Evolutionary conservation across 805 yeast genomes (phyloP), one percentile per base, ranked within the genome.

Genomic region (Limtongia smithiae): DNA sequence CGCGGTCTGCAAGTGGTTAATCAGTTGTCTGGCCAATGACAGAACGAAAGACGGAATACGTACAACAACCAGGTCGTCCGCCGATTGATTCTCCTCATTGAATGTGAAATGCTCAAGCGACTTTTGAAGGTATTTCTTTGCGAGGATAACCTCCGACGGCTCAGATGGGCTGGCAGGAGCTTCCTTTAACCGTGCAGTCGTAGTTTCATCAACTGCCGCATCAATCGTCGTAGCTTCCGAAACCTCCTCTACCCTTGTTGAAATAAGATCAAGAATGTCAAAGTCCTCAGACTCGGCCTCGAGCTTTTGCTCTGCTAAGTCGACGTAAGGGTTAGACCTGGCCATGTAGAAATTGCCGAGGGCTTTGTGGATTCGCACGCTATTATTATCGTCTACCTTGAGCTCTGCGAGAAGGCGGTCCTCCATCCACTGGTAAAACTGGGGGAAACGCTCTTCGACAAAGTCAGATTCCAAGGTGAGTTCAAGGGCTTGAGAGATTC

Each of bases 1-100:
- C 0, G 96, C 96, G 39, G 85, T 75, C 61, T 80, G 78, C 17
- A 5, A 28, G 12, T 18, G 25, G 11, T 22, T 37, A 17, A 24
- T 37, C 37, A 35, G 3, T 22, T 22, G 22, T 20, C n/a, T 20
- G 25, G 18, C 32, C 12, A 11, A 3, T 15, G 2, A 4, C 18
- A 22, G 3, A n/a, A 15, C 4, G 48, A 21, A 30, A 14, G 4
- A 18, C 4, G 15, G 11, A 37, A 8, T 9, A 32, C 47, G 34
- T 40, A 46, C 44, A n/a, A 41, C 36, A 5, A 45, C 53, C 7
- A 49, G 46, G 27, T 37, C 22, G 8, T 35, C 39, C 15, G 49
- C 49, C 27, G 44, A 41, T 7, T 39, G 38, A 2, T 27, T 34
- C 14, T 20, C 7, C 34, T 44, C 46, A 12, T 37, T 31, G 4